Base-by-base conservation (phyloP, 2,329 filamentous ascomycete species). In the Colletotrichum salicis region DNA sequence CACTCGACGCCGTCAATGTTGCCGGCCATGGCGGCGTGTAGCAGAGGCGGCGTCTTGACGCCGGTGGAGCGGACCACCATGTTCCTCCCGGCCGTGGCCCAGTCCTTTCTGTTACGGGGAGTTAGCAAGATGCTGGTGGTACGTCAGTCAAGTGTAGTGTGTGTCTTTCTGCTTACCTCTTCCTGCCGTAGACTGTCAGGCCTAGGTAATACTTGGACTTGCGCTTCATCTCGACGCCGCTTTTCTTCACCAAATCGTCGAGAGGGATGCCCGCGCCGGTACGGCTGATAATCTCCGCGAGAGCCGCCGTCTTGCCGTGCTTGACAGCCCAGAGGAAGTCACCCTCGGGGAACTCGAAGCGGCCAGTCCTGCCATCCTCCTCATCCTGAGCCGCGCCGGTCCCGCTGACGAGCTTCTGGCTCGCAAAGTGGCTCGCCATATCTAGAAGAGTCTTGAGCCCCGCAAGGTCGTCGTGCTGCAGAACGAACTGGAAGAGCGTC, bases 121-220 rank as follows among this genome's bases (percentile, higher is more conserved):
- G 71, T 78, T 27, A 79, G 73, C 19, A 64, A 22, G 35, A 1
- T 62, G 27, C 52, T 35, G 41, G 2, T 48, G 41, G 22, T 48
- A 64, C 10, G 19, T 27, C 45, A 8, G 13, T 56, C 12, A 12
- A 7, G 24, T 13, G 11, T 15, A 27, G 37, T 41, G 27, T 2
- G 15, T 8, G 2, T 41, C 66, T 27, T 70, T 31, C 68, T 29
- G 67, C 76, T 35, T 79, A 84, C 84, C 84, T 83, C 77, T 95
- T 95, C 79, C 90, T 90, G 2, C 94, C 93, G 74, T 93, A 91
- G 1, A 97, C 91, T 1, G 90, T 91, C 35, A 96, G 80, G 0
- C 94, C 94, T 79, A 93, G 92, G 77, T 97, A 97, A 79, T 89
- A 93, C 22, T 87, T 87, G 1, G 93, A 89, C 79, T 92, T 93